Evolutionary conservation across 169 alveolate genomes (phyloP), one percentile per base, ranked within the genome.

Genomic region (Plasmodium vivax): DNA sequence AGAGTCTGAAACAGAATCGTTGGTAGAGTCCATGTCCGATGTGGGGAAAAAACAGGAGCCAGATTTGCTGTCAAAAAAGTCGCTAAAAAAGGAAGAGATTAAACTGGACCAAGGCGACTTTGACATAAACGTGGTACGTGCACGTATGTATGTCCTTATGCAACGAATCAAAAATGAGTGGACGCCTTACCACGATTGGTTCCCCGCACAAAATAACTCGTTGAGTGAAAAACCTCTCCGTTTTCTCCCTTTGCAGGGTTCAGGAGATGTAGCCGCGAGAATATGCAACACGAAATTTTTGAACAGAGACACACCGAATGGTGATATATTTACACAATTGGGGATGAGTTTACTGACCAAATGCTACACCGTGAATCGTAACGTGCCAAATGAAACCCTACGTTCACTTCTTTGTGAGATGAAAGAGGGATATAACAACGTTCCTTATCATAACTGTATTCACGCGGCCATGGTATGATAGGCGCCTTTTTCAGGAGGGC

Each of bases 401-500:
- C 79, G 10, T 36, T 92, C 95, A 72, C 72, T 92, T 14, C 81
- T 92, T 71, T 51, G 56, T 82, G 95, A 92, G 77, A 92, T 92
- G 95, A 81, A 83, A 51, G 62, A 71, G 6, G 95, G 92, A 51
- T 92, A 92, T 82, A 92, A 92, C 92, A 56, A 92, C 62, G 95
- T 92, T 45, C 95, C 95, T 30, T 92, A 92, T 74, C 95, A 92
- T 45, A 92, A 92, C 54, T 82, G 87, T 71, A 82, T 92, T 14
- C 95, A 92, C 45, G 95, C 95, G 43, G 95, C 95, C 30, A 92
- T 92, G 95, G 95, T 87, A 56, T 36, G 34, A 83, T 23, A 68
- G n/a, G 38, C 2, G 43, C 30, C 32, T 82, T 47, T 47, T n/a
- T 47, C 75, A 54, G 41, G 47, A 5, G 32, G 38, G 38, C 12